Evolutionary conservation across 23 red algal genomes (phyloP), one percentile per base, ranked within the genome.

Genomic region (Rhodosorus marinus): DNA sequence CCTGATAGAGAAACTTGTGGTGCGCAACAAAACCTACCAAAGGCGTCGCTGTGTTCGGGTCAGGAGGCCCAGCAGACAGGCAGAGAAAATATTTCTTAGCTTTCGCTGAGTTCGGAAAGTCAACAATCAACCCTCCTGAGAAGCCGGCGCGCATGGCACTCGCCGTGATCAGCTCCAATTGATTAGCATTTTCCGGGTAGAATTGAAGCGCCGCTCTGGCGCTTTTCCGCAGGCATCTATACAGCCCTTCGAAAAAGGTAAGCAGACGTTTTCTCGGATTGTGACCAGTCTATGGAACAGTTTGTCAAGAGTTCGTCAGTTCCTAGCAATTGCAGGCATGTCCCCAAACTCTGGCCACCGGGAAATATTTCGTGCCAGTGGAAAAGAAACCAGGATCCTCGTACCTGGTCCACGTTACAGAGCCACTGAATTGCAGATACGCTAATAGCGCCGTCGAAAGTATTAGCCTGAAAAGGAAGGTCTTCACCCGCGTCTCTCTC

Each of bases 361-460:
- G n/a, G n/a, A n/a, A n/a, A n/a, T n/a, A n/a, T n/a, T n/a, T n/a
- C n/a, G n/a, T n/a, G n/a, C n/a, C n/a, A n/a, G n/a, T n/a, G n/a
- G n/a, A n/a, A n/a, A n/a, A n/a, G n/a, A n/a, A n/a, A 54, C 51
- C 35, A 34, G 33, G n/a, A n/a, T n/a, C n/a, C n/a, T n/a, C n/a
- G n/a, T n/a, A n/a, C n/a, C n/a, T n/a, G n/a, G 26, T 84, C 77
- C 3, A 79, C 87, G 7, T 79, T 76, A 42, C 87, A 94, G 7
- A 94, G 64, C 87, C 87, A 94, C 38, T 94, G 87, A 14, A 94
- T 35, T 24, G 72, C 87, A 7, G 87, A 94, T n/a, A 94, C 77
- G 31, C 72, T 81, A 20, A 94, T 41, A 48, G 87, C 87, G 33
- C 87, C 87, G 42, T 94, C 87, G 57, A 71, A 77, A 23, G 20